These are phyloP conservation scores for Basidiobolus meristosporus DNA, from an alignment of 371 early-diverging fungal species.

Conservation along the genomic window DNA sequence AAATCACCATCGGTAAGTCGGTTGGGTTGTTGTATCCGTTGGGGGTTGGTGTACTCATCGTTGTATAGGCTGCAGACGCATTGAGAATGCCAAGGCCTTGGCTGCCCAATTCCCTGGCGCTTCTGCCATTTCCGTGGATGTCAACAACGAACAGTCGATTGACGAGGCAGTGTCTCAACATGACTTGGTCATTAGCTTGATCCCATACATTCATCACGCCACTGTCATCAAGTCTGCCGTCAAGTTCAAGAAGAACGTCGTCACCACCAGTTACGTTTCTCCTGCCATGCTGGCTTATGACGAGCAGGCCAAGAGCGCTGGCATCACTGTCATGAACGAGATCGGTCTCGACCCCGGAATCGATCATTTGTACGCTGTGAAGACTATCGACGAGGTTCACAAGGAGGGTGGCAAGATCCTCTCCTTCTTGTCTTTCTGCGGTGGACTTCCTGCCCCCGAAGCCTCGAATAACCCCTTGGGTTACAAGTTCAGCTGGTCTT, in stretches of 20 bases:
- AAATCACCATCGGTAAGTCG: conserved; percentile 55
- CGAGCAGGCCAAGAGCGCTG: conserved; percentile 60
- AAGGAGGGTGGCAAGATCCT: conserved; percentile 64
- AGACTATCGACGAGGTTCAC: conserved; percentile 76
- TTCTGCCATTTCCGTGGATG: conserved; percentile 59
- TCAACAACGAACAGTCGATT: conserved; percentile 53
- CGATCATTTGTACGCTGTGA: conserved; percentile 78
- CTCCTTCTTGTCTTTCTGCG: conserved; percentile 92
- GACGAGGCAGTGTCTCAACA: conserved; percentile 74
- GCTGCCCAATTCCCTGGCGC: conserved; percentile 27
- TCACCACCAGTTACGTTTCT: conserved; percentile 82
- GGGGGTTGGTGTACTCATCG: neutral
- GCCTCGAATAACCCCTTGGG: conserved; percentile 92
- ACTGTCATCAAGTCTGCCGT: conserved; percentile 70
- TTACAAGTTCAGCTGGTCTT: conserved; percentile 97
- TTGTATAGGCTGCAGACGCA: conserved; percentile 52
- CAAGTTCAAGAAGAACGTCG: conserved; percentile 60
- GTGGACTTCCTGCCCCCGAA: conserved; percentile 97
- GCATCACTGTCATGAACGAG: conserved; percentile 76
- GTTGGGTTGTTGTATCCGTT: neutral
- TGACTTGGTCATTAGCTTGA: conserved; percentile 67
- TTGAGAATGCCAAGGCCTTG: conserved; percentile 58
- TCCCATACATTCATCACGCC: conserved; percentile 76
- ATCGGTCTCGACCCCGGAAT: conserved; percentile 91
- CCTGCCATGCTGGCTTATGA: conserved; percentile 71